These are phyloP conservation scores for Mercurialis annua DNA, from an alignment of 345 rosid genomes.

Conservation along the genomic window DNA sequence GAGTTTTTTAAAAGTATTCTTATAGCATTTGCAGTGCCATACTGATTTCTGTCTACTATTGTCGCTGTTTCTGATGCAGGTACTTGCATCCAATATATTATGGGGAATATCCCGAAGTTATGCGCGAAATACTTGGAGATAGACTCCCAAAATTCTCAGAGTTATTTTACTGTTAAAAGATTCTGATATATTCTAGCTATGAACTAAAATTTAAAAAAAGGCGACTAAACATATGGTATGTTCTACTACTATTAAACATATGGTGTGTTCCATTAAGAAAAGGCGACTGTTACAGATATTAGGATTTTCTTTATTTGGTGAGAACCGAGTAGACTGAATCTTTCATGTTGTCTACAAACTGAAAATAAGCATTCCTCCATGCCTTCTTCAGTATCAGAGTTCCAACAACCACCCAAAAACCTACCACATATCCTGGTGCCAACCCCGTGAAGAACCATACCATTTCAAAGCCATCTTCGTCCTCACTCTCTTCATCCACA, in stretches of 20 bases:
- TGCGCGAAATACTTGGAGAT: constrained; percentile 61
- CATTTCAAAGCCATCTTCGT: constrained; percentile 2
- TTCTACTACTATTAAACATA: too few relatives aligned
- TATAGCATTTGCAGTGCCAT: background rate
- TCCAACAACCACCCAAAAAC: constrained; percentile 13
- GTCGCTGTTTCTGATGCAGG: constrained; percentile 37
- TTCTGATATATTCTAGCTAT: too few relatives aligned
- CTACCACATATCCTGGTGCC: constrained; percentile 6
- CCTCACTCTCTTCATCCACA: background rate
- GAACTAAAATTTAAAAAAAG: too few relatives aligned
- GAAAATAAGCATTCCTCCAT: constrained; percentile 15
- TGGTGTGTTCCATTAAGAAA: too few relatives aligned
- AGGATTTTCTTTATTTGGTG: background rate
- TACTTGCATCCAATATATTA: constrained; percentile 68
- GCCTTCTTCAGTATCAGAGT: constrained; percentile 6
- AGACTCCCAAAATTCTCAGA: constrained; percentile 66
- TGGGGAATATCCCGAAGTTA: constrained; percentile 80
- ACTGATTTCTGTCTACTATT: background rate
- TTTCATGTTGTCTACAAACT: background rate
- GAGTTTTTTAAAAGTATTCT: background rate
- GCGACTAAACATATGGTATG: too few relatives aligned
- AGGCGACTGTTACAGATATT: too few relatives aligned
- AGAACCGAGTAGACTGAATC: background rate
- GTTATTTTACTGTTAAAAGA: too few relatives aligned
- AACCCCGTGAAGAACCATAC: background rate